Percentiles rank a stretch among this genome's conserved stretches.
phyloP scores from a whole-genome alignment of 2,329 filamentous ascomycete genomes.

The Fusarium sublunatum region DNA sequence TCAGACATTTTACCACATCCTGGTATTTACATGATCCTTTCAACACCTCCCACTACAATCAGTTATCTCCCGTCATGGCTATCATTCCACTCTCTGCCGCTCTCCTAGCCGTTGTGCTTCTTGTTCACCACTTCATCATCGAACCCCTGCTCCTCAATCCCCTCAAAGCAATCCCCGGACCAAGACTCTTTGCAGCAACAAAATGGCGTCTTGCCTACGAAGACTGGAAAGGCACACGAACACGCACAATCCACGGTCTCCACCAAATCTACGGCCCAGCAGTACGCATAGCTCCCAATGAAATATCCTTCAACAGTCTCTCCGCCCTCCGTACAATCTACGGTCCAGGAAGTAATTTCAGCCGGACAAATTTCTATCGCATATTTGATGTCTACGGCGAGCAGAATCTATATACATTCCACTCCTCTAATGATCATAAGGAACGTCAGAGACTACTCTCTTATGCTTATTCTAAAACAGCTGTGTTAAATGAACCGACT shows the following conservation, averaged over 20 bases:
- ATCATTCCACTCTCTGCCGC: no score
- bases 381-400: slow-evolving; percentile 66
- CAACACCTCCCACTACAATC: no score
- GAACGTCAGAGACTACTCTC: slow-evolving; percentile 64
- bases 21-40: no score
- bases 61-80: no score
- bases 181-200: slow-evolving; percentile 55
- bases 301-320: slow-evolving; percentile 56
- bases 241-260: slow-evolving; percentile 54
- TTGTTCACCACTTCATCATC: slow-evolving; percentile 16
- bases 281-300: slow-evolving; percentile 60
- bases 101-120: background rate
- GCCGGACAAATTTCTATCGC: slow-evolving; percentile 62
- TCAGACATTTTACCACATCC: no score
- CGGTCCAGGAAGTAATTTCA: slow-evolving; percentile 63
- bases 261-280: slow-evolving; percentile 59
- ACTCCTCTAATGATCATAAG: slow-evolving; percentile 55
- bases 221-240: slow-evolving; percentile 57
- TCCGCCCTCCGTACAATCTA: slow-evolving; percentile 63
- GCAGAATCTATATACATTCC: slow-evolving; percentile 65
- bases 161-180: slow-evolving; percentile 45
- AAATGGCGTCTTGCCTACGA: slow-evolving; percentile 59
- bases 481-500: slow-evolving; percentile 46
- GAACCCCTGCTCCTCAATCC: slow-evolving; percentile 22
- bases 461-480: slow-evolving; percentile 64